Evolutionary conservation across 2,329 filamentous ascomycete species (phyloP), one percentile per base, ranked within the genome.

Genomic region (Graphium sp.): DNA sequence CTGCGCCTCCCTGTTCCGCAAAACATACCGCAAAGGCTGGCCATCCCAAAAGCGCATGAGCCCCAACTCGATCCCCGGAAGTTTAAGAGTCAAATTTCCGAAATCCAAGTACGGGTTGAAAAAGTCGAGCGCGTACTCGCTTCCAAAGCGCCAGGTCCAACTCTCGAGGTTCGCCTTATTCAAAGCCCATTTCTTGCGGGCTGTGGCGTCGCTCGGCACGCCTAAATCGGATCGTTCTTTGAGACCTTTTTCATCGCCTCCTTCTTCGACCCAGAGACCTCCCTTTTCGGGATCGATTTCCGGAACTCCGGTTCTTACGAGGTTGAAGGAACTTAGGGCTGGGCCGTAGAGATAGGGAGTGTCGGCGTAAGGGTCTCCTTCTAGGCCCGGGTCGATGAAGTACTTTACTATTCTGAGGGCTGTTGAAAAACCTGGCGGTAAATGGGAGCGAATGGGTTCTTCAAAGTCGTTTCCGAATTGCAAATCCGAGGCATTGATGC

Each of bases 391-490:
- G 45, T 98, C 87, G 27, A 95, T 77, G 57, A 74, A 80, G 78
- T 81, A 91, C 41, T 80, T 81, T 17, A 92, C 81, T 24, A 93
- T 75, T 29, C 72, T 74, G 51, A 94, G 72, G 0, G 84, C 85
- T 7, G 81, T 76, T 45, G 71, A 72, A 51, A 93, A 92, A 0
- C 87, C 84, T 0, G 82, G 81, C 0, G 89, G 87, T 2, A 98
- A 60, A 11, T 74, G 69, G 46, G 93, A 78, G 18, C 83, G 70
- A 40, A 98, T 89, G 0, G 89, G 82, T 28, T 79, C 70, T 44
- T 93, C 85, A 47, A 95, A 94, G 58, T 94, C 84, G 49, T 95
- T 95, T 23, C 87, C 89, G 41, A 93, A 93, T 30, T 94, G 73
- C 3, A 98, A 60, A 36, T 91, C 74, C 16, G 67, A 52, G 24